Evolutionary conservation across 2,329 filamentous ascomycete genomes (phyloP).

Genomic region (Fusarium buxicola): DNA sequence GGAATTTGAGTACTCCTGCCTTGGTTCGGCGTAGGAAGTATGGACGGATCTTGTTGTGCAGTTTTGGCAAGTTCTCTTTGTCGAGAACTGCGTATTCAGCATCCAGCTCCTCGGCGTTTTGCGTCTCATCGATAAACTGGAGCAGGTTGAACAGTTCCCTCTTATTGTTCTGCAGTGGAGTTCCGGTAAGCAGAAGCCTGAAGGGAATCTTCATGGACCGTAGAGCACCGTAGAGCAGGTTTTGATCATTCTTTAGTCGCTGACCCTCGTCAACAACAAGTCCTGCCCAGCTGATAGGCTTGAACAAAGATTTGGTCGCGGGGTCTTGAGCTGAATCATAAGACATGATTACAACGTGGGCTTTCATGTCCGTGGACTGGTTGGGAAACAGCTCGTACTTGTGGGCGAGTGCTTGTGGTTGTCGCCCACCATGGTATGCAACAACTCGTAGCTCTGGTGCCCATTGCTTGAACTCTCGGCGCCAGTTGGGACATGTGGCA

Average conservation of each 20-base stretch:
- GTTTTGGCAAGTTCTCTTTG: conserved; percentile 80
- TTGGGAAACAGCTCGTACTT: conserved; percentile 87
- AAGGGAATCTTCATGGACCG: conserved; percentile 81
- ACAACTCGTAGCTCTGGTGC: conserved; percentile 86
- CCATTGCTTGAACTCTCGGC: conserved; percentile 95
- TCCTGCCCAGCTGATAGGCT: conserved; percentile 82
- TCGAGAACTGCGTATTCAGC: conserved; percentile 81
- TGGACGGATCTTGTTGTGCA: conserved; percentile 85
- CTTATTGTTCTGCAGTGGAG: conserved; percentile 94
- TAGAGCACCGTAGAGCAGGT: conserved; percentile 81
- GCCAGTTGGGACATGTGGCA: conserved; percentile 97
- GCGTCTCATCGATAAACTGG: conserved; percentile 84
- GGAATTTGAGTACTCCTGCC: conserved; percentile 86
- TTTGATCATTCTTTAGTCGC: conserved; percentile 92
- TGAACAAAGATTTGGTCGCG: conserved; percentile 73
- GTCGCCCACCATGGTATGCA: conserved; percentile 86
- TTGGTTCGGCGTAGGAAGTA: conserved; percentile 84
- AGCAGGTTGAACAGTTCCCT: conserved; percentile 96
- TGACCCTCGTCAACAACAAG: conserved; percentile 96
- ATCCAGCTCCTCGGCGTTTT: conserved; percentile 79
- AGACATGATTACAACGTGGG: conserved; percentile 93
- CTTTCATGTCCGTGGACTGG: conserved; percentile 75
- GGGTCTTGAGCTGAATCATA: conserved; percentile 89
- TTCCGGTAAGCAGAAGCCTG: conserved; percentile 87
- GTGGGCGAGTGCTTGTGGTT: conserved; percentile 80